Conservation (phyloP, 345 rosid genomes). For the Salix udensis region DNA sequence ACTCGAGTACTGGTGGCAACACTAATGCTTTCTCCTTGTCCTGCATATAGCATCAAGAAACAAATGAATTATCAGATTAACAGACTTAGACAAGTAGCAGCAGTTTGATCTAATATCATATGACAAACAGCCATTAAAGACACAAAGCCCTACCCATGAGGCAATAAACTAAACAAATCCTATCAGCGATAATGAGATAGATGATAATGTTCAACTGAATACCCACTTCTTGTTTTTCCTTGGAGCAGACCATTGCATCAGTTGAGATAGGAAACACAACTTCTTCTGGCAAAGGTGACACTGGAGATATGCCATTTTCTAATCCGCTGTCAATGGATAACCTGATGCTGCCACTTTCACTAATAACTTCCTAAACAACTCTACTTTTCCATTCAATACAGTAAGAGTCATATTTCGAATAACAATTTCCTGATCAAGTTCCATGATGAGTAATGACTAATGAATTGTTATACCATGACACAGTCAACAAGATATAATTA, state of each 20-base stretch:
- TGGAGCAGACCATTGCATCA: conserved; percentile 36
- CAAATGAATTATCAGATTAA: neutral
- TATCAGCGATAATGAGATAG: neutral
- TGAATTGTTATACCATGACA: too few species aligned
- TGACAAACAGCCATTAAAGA: neutral
- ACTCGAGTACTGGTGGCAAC: conserved; percentile 50
- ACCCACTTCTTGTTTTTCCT: conserved; percentile 32
- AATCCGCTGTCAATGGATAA: conserved; percentile 37
- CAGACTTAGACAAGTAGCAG: neutral
- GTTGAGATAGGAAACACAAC: conserved; percentile 43
- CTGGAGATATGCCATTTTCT: conserved; percentile 39
- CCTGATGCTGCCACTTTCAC: conserved; percentile 40
- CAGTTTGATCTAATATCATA: neutral
- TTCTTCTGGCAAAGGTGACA: conserved; percentile 40
- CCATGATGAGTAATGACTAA: too few species aligned
- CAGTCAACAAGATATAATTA: too few species aligned
- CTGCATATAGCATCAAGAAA: conserved; percentile 22
- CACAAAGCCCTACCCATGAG: neutral
- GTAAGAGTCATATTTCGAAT: too few species aligned
- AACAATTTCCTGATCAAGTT: too few species aligned
- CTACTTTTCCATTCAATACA: too few species aligned
- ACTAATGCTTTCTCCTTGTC: conserved; percentile 20
- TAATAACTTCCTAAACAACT: too few species aligned
- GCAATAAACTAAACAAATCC: neutral
- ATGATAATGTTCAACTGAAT: neutral